These are phyloP conservation scores for Kodamaea plutei DNA, from an alignment of 1,139 yeast species.

Conservation along the genomic window DNA sequence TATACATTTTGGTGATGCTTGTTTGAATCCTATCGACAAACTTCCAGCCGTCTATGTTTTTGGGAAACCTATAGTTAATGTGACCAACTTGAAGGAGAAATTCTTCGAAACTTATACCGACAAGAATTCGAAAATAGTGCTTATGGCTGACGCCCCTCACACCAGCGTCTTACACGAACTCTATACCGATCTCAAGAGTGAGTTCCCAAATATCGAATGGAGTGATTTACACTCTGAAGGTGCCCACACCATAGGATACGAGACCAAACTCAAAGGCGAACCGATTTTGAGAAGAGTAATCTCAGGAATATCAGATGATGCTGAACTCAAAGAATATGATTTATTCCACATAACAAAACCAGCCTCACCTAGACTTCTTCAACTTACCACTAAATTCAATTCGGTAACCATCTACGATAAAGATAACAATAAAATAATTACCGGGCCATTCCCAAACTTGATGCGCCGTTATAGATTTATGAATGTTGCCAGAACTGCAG, in stretches of 20 bases:
- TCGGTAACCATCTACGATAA: constrained; percentile 51
- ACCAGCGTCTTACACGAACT: constrained; percentile 38
- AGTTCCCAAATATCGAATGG: constrained; percentile 42
- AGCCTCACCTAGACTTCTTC: constrained; percentile 72
- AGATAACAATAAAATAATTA: constrained; percentile 18
- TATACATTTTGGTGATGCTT: constrained; percentile 93
- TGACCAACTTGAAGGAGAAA: constrained; percentile 23
- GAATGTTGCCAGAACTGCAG: constrained; percentile 86
- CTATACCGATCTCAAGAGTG: constrained; percentile 26
- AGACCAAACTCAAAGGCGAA: constrained; percentile 13
- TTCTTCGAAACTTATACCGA: constrained; percentile 39
- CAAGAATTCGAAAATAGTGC: constrained; percentile 35
- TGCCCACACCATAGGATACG: constrained; percentile 42
- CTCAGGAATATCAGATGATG: constrained; percentile 15
- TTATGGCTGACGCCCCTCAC: constrained; percentile 70
- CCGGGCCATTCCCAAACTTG: constrained; percentile 71
- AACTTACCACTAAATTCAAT: constrained; percentile 65
- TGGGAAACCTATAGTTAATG: constrained; percentile 58
- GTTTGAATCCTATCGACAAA: constrained; percentile 72
- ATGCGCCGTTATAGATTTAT: constrained; percentile 81
- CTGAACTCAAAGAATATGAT: constrained; percentile 34
- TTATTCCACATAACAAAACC: constrained; percentile 73
- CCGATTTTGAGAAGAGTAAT: constrained; percentile 25
- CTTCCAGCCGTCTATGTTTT: constrained; percentile 74
- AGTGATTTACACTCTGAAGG: constrained; percentile 43